These are phyloP conservation scores for Physcomitrellopsis africana DNA, from an alignment of 225 moss, liverwort and hornwort species.

Conservation along the genomic window DNA sequence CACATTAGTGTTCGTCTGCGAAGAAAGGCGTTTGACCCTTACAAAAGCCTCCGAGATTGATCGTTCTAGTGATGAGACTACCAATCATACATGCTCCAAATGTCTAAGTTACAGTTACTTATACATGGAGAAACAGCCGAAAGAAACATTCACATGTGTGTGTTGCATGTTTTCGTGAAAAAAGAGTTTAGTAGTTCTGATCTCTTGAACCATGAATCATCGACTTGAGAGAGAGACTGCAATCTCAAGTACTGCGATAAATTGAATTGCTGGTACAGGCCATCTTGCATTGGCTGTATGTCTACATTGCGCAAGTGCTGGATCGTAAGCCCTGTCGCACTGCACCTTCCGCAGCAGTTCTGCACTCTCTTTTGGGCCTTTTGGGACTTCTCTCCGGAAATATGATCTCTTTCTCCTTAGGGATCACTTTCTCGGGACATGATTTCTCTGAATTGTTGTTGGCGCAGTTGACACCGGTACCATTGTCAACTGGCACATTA, in stretches of 20 bases:
- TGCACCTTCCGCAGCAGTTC: constrained; percentile 38
- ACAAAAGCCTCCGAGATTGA: constrained; percentile 7
- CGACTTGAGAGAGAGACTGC: not conserved
- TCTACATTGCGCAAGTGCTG: constrained; percentile 39
- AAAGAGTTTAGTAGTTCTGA: constrained; percentile 10
- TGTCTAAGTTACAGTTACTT: not conserved
- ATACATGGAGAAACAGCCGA: not conserved
- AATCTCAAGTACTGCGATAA: not conserved
- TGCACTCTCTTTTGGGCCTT: constrained; percentile 57
- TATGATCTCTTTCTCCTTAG: constrained; percentile 34
- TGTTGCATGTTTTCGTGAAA: constrained; percentile 9
- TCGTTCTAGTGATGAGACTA: not conserved
- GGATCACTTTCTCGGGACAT: not conserved
- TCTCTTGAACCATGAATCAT: not conserved
- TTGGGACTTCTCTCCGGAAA: constrained; percentile 57
- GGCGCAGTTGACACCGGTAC: constrained; percentile 24
- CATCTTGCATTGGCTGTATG: not conserved
- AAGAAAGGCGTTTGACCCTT: not conserved
- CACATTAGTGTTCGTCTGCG: constrained; percentile 1
- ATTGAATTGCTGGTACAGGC: not conserved
- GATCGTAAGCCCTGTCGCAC: constrained; percentile 42
- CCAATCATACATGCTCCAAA: not conserved
- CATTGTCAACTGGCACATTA: constrained; percentile 20
- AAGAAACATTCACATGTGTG: not conserved
- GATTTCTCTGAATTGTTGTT: constrained; percentile 6